A percentile compares a stretch with the other conserved stretches of the same genome.
phyloP scores from a whole-genome alignment of 805 yeast genomes.

The Suhomyces xylopsoci region DNA sequence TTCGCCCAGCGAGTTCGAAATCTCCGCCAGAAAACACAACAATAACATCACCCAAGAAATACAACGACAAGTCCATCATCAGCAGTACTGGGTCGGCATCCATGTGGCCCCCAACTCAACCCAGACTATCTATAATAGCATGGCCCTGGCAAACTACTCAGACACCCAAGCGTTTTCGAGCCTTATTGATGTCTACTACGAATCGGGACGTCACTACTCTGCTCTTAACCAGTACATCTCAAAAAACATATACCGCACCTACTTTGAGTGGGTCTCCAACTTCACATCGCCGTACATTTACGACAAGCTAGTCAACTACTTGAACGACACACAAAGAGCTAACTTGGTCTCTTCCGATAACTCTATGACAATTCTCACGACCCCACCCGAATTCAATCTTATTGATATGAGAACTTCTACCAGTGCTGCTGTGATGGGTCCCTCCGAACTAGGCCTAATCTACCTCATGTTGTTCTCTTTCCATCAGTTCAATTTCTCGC shows the following conservation, averaged over 20 bases:
- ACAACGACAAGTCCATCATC: slow-evolving; percentile 20
- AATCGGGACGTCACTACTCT: slow-evolving; percentile 29
- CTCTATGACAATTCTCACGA: slow-evolving; percentile 16
- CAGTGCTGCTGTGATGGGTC: slow-evolving; percentile 26
- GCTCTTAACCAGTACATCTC: slow-evolving; percentile 35
- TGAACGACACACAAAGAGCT: slow-evolving; percentile 14
- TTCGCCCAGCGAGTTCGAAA: slow-evolving; percentile 11
- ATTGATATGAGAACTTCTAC: slow-evolving; percentile 19
- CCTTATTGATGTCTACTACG: slow-evolving; percentile 21
- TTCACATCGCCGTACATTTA: slow-evolving; percentile 19
- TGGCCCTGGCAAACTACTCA: slow-evolving; percentile 10
- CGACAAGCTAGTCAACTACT: slow-evolving; percentile 13
- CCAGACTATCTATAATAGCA: slow-evolving; percentile 16
- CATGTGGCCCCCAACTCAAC: slow-evolving; percentile 26
- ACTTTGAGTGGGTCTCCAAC: slow-evolving; percentile 19
- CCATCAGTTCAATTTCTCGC: slow-evolving; percentile 33
- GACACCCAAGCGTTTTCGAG: slow-evolving; percentile 7
- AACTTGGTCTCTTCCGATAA: slow-evolving; percentile 12
- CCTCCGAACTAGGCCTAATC: slow-evolving; percentile 31
- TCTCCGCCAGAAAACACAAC: slow-evolving; percentile 16
- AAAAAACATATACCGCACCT: slow-evolving; percentile 17
- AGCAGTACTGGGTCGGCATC: slow-evolving; percentile 30
- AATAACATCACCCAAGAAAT: slow-evolving; percentile 18
- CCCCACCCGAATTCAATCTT: slow-evolving; percentile 21
- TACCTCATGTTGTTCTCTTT: slow-evolving; percentile 32